Conservation (phyloP, 2,329 filamentous ascomycete species). For the Chaetomium globosum region DNA sequence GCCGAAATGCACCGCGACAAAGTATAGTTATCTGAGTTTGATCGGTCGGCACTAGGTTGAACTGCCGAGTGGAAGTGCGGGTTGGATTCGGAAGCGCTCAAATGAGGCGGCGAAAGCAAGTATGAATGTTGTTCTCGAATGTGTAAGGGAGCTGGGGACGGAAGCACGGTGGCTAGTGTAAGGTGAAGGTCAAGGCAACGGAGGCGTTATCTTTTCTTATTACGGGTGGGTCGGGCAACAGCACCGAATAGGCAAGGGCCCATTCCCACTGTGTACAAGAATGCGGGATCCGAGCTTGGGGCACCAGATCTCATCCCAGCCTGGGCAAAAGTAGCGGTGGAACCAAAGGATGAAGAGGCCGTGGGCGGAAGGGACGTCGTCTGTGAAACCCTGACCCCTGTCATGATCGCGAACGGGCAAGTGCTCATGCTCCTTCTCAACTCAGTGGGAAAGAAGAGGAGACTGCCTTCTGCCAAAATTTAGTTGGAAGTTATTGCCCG, state of each 20-base stretch:
- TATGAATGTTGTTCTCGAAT: background rate
- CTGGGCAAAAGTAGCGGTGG: constrained; percentile 36
- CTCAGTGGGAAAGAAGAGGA: background rate
- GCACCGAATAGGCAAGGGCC: constrained; percentile 19
- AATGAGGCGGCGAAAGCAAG: background rate
- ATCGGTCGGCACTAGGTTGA: background rate
- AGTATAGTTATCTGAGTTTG: background rate
- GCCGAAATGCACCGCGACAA: background rate
- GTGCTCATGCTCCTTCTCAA: constrained; percentile 28
- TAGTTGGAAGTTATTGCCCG: background rate
- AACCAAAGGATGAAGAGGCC: constrained; percentile 23
- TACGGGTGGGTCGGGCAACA: constrained; percentile 27
- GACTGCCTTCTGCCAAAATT: background rate
- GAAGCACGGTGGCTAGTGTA: constrained; percentile 1
- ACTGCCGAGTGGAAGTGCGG: background rate
- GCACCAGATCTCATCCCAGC: constrained; percentile 30
- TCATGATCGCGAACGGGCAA: constrained; percentile 31
- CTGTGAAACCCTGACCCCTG: constrained; percentile 28
- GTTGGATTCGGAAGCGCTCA: background rate
- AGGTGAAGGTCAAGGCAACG: constrained; percentile 16
- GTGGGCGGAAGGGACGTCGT: constrained; percentile 25
- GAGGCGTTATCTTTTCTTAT: constrained; percentile 31
- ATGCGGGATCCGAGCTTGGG: constrained; percentile 27
- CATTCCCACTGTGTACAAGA: constrained; percentile 13
- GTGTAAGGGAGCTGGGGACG: background rate